phyloP scores from a whole-genome alignment of 1,139 yeast genomes.

The Candida smagusa region DNA sequence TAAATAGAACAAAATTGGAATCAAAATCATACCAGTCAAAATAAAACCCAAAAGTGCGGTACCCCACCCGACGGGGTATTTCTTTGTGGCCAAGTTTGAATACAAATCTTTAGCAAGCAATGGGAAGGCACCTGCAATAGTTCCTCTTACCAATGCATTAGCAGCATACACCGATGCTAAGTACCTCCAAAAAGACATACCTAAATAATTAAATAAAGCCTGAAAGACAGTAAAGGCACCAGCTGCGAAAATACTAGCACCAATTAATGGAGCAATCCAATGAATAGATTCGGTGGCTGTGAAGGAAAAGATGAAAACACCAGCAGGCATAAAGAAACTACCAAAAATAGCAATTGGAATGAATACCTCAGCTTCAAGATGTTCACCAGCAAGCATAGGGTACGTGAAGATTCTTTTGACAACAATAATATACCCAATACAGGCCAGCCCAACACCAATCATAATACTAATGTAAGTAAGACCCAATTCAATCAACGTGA shows the following conservation, averaged over 20 bases:
- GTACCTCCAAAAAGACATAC: constrained; percentile 33
- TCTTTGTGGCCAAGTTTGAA: constrained; percentile 34
- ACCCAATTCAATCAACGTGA: constrained; percentile 48
- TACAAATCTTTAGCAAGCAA: constrained; percentile 54
- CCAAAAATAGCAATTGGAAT: constrained; percentile 45
- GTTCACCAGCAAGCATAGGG: constrained; percentile 18
- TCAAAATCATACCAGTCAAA: too few relatives aligned
- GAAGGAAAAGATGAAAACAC: constrained; percentile 52
- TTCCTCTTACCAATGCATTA: constrained; percentile 49
- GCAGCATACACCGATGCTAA: constrained; percentile 61
- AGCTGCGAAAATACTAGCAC: constrained; percentile 35
- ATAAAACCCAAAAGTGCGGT: too few relatives aligned
- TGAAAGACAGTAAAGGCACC: constrained; percentile 42
- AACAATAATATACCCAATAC: constrained; percentile 21
- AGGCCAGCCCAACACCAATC: constrained; percentile 38
- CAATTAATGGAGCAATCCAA: constrained; percentile 44
- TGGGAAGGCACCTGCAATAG: constrained; percentile 61
- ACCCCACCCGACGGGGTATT: too few relatives aligned
- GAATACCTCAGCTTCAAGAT: constrained; percentile 37
- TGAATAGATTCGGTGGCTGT: constrained; percentile 34
- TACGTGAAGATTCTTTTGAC: constrained; percentile 22
- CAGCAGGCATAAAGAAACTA: constrained; percentile 37
- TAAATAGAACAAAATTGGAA: too few relatives aligned
- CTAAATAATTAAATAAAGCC: constrained; percentile 31
- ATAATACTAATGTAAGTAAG: constrained; percentile 41